Percentiles rank a stretch among this genome's conserved stretches.
These are phyloP conservation scores for Aspergillus thermomutatus DNA, from an alignment of 2,329 filamentous ascomycete species.

Conservation along the genomic window DNA sequence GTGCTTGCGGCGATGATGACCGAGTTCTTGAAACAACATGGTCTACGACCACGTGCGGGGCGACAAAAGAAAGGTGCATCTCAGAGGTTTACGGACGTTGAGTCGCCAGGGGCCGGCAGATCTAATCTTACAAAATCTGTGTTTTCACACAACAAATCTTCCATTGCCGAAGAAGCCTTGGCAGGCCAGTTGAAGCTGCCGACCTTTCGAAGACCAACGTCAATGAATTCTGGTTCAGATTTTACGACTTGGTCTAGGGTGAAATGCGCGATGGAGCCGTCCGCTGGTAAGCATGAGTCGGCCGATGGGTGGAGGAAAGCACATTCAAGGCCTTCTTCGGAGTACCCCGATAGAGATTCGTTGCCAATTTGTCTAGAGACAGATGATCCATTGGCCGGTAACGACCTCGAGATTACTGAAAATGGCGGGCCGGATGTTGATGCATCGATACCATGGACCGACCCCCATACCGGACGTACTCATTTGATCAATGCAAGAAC, in stretches of 20 bases:
- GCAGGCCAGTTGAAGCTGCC: slow-evolving; percentile 29
- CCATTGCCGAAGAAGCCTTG: slow-evolving; percentile 24
- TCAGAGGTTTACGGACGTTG: slow-evolving; percentile 1
- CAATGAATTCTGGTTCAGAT: slow-evolving; percentile 12
- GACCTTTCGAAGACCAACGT: slow-evolving; percentile 16
- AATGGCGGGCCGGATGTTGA: slow-evolving; percentile 5
- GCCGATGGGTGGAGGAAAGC: slow-evolving; percentile 1
- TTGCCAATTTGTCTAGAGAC: neutral
- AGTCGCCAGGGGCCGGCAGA: slow-evolving; percentile 1
- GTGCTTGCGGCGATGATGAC: slow-evolving; percentile 66
- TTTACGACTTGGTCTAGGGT: slow-evolving; percentile 42
- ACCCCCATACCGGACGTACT: slow-evolving; percentile 52
- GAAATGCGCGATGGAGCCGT: slow-evolving; percentile 31
- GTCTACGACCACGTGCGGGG: slow-evolving; percentile 57
- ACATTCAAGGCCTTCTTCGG: slow-evolving; percentile 1
- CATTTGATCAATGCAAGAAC: slow-evolving; percentile 34
- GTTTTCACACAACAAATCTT: neutral
- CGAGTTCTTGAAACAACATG: slow-evolving; percentile 71
- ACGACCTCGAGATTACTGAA: neutral
- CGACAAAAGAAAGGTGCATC: slow-evolving; percentile 15
- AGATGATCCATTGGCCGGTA: neutral
- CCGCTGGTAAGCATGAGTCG: neutral
- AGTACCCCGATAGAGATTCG: neutral
- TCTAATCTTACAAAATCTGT: neutral
- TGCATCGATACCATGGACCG: slow-evolving; percentile 50